These are phyloP conservation scores for Globisporangium spinosum DNA, from an alignment of 352 stramenopile species.

Conservation along the genomic window DNA sequence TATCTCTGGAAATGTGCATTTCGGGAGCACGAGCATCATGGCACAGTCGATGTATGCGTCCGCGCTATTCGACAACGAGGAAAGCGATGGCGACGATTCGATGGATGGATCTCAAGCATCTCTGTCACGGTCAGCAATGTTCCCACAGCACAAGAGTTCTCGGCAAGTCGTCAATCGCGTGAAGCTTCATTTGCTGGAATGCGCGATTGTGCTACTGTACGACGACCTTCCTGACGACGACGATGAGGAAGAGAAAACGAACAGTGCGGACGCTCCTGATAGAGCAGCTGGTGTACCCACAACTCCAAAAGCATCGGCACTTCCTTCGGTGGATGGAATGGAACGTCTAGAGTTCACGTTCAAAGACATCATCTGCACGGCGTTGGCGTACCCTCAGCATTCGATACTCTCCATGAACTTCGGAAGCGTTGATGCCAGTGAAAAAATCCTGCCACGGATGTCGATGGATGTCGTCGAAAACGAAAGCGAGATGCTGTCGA, in stretches of 20 bases:
- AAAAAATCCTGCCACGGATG: slow-evolving; percentile 75
- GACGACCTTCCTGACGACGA: slow-evolving; percentile 70
- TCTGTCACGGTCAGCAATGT: slow-evolving; percentile 9
- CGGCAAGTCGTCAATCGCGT: slow-evolving; percentile 52
- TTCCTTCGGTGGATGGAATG: slow-evolving; percentile 58
- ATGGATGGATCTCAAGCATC: neutral
- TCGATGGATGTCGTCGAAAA: slow-evolving; percentile 65
- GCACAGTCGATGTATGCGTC: slow-evolving; percentile 83
- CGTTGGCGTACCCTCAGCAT: slow-evolving; percentile 55
- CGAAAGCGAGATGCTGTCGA: slow-evolving; percentile 57
- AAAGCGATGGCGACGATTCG: slow-evolving; percentile 20
- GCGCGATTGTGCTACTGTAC: slow-evolving; percentile 71
- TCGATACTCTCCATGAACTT: slow-evolving; percentile 50
- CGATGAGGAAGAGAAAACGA: slow-evolving; percentile 25
- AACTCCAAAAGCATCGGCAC: slow-evolving; percentile 27
- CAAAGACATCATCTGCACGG: slow-evolving; percentile 72
- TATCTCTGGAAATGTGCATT: slow-evolving; percentile 26
- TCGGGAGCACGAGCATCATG: slow-evolving; percentile 49
- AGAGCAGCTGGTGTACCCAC: slow-evolving; percentile 25
- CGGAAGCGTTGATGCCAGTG: slow-evolving; percentile 57
- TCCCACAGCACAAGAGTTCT: slow-evolving; percentile 16
- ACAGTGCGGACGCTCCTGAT: slow-evolving; percentile 20
- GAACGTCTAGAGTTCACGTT: slow-evolving; percentile 63
- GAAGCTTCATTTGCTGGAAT: slow-evolving; percentile 80
- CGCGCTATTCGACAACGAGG: slow-evolving; percentile 49